Conservation (phyloP, 768 basidiomycete species). For the Hygrocybe coccinea region DNA sequence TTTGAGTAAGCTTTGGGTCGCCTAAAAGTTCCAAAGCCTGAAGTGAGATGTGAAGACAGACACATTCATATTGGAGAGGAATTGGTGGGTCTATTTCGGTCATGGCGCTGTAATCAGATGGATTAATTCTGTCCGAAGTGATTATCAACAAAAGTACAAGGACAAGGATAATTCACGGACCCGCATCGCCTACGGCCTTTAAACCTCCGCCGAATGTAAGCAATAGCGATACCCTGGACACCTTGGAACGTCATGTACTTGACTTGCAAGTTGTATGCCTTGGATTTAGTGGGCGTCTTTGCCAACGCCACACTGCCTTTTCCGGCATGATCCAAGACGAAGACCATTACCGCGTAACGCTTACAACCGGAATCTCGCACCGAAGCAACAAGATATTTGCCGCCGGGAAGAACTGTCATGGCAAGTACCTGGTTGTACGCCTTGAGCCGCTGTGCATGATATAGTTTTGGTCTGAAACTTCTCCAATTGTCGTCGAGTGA, state of each 20-base stretch:
- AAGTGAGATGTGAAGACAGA: conserved; percentile 40
- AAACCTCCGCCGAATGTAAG: conserved; percentile 28
- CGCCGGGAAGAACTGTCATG: conserved; percentile 60
- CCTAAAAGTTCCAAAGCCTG: conserved; percentile 40
- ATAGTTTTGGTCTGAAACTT: conserved; percentile 33
- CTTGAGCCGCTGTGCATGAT: conserved; percentile 21
- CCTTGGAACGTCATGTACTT: conserved; percentile 50
- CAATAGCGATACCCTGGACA: conserved; percentile 50
- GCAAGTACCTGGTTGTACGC: conserved; percentile 41
- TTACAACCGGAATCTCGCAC: conserved; percentile 41
- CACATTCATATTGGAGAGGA: conserved; percentile 42
- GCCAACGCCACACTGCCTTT: conserved; percentile 43
- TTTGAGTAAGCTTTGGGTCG: conserved; percentile 37
- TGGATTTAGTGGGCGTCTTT: conserved; percentile 43
- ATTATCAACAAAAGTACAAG: conserved; percentile 10
- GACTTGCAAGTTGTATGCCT: conserved; percentile 55
- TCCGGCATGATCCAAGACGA: conserved; percentile 50
- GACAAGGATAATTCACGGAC: conserved; percentile 1
- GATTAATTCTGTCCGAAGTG: conserved; percentile 30
- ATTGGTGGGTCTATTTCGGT: conserved; percentile 40
- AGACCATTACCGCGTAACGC: conserved; percentile 46
- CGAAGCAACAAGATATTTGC: conserved; percentile 63
- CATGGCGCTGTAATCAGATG: conserved; percentile 34
- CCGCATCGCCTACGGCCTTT: conserved; percentile 15
- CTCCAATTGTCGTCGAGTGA: conserved; percentile 61